A percentile compares a stretch with the other conserved stretches of the same genome.
These are phyloP conservation scores for Ascochyta pisi DNA, from an alignment of 2,329 filamentous ascomycete genomes.

Conservation along the genomic window DNA sequence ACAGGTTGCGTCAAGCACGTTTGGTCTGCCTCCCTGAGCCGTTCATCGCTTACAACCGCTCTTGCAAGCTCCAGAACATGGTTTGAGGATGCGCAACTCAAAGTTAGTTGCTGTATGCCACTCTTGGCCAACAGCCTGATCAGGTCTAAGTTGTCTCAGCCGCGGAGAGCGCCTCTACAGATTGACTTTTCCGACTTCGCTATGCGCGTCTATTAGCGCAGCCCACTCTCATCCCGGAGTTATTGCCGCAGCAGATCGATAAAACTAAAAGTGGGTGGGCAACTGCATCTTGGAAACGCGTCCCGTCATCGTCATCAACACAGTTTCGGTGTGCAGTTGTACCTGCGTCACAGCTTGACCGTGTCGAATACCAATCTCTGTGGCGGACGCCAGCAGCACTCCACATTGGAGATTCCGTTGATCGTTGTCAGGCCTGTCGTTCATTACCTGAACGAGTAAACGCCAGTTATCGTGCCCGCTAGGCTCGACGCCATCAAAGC, in stretches of 20 bases:
- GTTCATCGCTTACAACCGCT: conserved; percentile 33
- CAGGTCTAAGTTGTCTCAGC: conserved; percentile 9
- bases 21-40: conserved; percentile 32
- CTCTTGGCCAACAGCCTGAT: conserved; percentile 8
- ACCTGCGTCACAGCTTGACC: conserved; percentile 40
- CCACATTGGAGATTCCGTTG: conserved; percentile 37
- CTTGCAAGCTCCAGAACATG: conserved; percentile 18
- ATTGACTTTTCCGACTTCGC: conserved; percentile 5
- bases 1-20: conserved; percentile 41
- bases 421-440: conserved; percentile 34
- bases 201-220: conserved; percentile 15
- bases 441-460: conserved; percentile 36
- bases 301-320: conserved; percentile 7
- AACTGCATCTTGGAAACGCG: conserved; percentile 1
- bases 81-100: conserved; percentile 15
- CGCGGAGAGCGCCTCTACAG: conserved; percentile 17
- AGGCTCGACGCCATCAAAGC: conserved; percentile 43
- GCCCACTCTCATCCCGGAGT: conserved; percentile 12
- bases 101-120: conserved; percentile 16
- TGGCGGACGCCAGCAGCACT: conserved; percentile 40
- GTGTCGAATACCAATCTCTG: conserved; percentile 28
- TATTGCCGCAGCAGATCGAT: conserved; percentile 19
- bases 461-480: conserved; percentile 40
- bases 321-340: conserved; percentile 24
- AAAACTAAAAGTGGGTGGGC: conserved; percentile 12